Base-by-base conservation (phyloP, 2,329 filamentous ascomycete species). In the Periconia macrospinosa region DNA sequence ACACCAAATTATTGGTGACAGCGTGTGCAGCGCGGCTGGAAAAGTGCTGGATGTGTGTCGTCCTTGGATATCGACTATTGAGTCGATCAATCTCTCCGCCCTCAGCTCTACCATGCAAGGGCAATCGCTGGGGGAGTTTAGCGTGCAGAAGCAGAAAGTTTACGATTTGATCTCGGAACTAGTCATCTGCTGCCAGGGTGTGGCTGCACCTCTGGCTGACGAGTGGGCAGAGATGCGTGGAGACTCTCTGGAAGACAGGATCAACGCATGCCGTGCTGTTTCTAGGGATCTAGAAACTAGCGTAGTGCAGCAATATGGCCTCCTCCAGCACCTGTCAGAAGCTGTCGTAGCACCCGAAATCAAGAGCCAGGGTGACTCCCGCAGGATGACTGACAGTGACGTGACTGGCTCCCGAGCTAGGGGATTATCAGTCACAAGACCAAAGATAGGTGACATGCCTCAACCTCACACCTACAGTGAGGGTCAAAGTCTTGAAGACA, bases 151-250 rank as follows among this genome's bases (percentile, higher is more conserved):
- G 75, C 94, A 99, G 73, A 90, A 89, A 63, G 81, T 96, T 17
- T 97, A 97, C 74, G 94, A 97, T 73, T 89, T 92, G 54, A 89
- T 96, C 51, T 92, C 92, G 9, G 94, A 97, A 70, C 83, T 99
- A 27, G 78, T 97, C 3, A 77, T 96, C 47, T 86, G 88, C 54
- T 97, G 92, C 67, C 94, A 99, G 75, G 86, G 90, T 20, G 89
- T 97, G n/a, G 90, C 92, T 6, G 91, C 91, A 9, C 94, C 94
- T 6, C 76, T 99, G 42, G 90, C 89, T 9, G 94, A 99, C 70
- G 94, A 99, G 75, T 99, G 94, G 94, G 86, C 92, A 3, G 92
- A 96, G 70, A 81, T 92, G n/a, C 86, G 92, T 42, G 91, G 92
- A 1, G 91, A 96, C 70, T 90, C 92, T 8, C 79, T 99, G 30